These are phyloP conservation scores for Boletus mariae DNA, from an alignment of 1,284 basidiomycete species.

Conservation along the genomic window DNA sequence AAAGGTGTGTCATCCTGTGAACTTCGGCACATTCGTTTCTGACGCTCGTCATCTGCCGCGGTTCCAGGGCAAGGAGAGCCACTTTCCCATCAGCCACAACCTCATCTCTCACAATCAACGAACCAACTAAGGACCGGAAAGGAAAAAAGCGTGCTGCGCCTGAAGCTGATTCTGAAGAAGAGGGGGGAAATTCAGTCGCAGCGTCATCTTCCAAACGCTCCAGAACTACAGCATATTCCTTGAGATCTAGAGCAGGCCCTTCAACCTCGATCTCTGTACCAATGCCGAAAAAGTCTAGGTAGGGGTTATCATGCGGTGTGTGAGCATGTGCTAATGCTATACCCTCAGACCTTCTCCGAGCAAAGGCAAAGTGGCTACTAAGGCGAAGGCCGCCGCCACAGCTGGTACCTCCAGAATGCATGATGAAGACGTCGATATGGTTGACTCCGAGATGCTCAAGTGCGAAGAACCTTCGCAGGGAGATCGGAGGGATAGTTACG, in stretches of 20 bases:
- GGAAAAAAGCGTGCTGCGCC: conserved; percentile 82
- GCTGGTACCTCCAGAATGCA: conserved; percentile 58
- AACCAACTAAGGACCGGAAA: conserved; percentile 66
- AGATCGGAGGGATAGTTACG: conserved; percentile 39
- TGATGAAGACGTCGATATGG: conserved; percentile 74
- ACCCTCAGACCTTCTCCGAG: conserved; percentile 40
- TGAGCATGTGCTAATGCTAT: conserved; percentile 13
- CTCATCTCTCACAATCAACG: conserved; percentile 65
- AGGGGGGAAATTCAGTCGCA: conserved; percentile 39
- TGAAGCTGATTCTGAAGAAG: conserved; percentile 62
- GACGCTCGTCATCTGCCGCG: conserved; percentile 24
- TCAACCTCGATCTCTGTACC: conserved; percentile 41
- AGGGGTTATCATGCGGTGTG: conserved; percentile 17
- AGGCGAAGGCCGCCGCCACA: conserved; percentile 55
- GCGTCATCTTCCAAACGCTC: conserved; percentile 53
- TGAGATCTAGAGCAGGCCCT: conserved; percentile 55
- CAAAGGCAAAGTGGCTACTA: conserved; percentile 63
- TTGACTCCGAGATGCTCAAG: conserved; percentile 57
- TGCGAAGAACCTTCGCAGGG: conserved; percentile 54
- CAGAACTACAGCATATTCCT: conserved; percentile 55
- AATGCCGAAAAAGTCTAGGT: conserved; percentile 77
- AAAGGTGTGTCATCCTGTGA: conserved; percentile 51
- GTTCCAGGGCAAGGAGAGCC: conserved; percentile 54
- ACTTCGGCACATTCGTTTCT: conserved; percentile 17
- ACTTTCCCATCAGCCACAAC: conserved; percentile 43